Conservation (phyloP, 768 basidiomycete genomes). For the Kwoniella dendrophila region DNA sequence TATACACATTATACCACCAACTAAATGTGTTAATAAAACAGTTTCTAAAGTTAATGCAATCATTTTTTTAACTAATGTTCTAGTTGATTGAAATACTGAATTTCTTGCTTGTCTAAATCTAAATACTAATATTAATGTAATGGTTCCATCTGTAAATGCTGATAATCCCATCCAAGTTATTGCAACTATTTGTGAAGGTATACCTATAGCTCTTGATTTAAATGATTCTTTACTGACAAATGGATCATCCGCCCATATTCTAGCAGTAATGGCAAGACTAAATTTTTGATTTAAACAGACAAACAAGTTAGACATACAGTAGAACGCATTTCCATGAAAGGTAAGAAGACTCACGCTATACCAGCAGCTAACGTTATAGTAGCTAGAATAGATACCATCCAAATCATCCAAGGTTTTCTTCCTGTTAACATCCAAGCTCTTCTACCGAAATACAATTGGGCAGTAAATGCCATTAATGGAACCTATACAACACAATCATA, state of each 20-base stretch:
- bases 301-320: no score
- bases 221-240: conserved; percentile 36
- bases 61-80: conserved; percentile 27
- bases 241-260: conserved; percentile 43
- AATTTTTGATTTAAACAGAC: neutral
- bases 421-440: conserved; percentile 42
- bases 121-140: conserved; percentile 39
- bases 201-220: conserved; percentile 32
- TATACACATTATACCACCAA: conserved; percentile 47
- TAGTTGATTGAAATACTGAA: conserved; percentile 20
- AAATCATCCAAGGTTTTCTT: conserved; percentile 38
- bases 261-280: conserved; percentile 50
- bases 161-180: conserved; percentile 53
- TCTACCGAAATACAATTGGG: conserved; percentile 47
- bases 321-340: no score
- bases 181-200: conserved; percentile 47
- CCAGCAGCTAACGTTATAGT: conserved; percentile 36
- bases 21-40: conserved; percentile 46
- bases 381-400: conserved; percentile 26
- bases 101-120: conserved; percentile 35
- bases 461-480: conserved; percentile 47
- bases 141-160: conserved; percentile 41
- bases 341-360: conserved; percentile 39
- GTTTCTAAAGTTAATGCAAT: conserved; percentile 50
- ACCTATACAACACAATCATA: conserved; percentile 24